phyloP scores from a whole-genome alignment of 73 alveolate species.

The Blepharisma japonicum region DNA sequence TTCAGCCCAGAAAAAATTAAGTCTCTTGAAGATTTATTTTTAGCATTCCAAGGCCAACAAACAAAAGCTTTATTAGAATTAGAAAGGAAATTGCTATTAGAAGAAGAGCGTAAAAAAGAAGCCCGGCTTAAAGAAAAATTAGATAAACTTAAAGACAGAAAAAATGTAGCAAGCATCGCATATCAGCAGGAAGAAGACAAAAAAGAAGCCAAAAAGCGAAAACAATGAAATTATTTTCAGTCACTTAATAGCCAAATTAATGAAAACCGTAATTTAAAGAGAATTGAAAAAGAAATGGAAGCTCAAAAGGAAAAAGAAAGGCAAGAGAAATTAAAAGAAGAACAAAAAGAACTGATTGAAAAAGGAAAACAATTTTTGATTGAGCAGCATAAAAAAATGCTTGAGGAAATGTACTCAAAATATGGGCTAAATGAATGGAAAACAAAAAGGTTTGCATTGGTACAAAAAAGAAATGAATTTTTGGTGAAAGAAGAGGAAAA shows the following conservation, averaged over 20 bases:
- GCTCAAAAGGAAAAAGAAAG: neutral
- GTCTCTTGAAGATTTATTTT: neutral
- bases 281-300: neutral
- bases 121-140: neutral
- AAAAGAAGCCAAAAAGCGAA: neutral
- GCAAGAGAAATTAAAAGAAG: conserved; percentile 1
- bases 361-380: conserved; percentile 3
- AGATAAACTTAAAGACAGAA: neutral
- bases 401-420: neutral
- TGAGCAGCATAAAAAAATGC: conserved; percentile 15
- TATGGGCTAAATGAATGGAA: neutral
- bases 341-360: neutral
- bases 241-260: neutral
- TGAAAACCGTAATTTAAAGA: conserved; percentile 9
- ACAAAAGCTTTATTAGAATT: neutral
- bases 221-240: conserved; percentile 18
- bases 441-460: neutral
- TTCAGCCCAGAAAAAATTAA: neutral
- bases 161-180: neutral
- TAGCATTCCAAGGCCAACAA: conserved; percentile 14
- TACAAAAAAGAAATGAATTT: neutral
- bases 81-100: neutral
- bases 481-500: neutral
- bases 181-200: neutral
- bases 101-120: neutral